These are phyloP conservation scores for Vigna unguiculata DNA, from an alignment of 306 rosid species.

Conservation along the genomic window DNA sequence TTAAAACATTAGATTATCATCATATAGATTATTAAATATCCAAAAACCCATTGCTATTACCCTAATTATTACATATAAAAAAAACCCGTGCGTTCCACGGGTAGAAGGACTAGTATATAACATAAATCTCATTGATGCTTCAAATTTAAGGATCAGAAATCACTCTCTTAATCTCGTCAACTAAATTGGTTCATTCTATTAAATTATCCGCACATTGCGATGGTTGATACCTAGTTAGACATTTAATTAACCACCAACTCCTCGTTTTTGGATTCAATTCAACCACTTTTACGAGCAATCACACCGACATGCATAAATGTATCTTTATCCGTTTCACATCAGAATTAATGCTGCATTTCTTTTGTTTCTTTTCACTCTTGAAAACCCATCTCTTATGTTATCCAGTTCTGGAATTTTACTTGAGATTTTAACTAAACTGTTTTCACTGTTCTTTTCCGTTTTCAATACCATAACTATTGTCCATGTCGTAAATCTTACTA, in stretches of 20 bases:
- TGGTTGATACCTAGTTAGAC: background rate
- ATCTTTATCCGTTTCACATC: background rate
- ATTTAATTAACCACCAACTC: background rate
- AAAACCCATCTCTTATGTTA: background rate
- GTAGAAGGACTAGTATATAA: too few relatives aligned
- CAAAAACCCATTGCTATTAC: too few relatives aligned
- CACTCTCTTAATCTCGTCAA: too few relatives aligned
- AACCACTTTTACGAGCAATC: constrained; percentile 17
- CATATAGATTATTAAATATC: too few relatives aligned
- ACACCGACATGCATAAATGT: constrained; percentile 19
- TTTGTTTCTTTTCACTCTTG: background rate
- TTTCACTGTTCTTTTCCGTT: background rate
- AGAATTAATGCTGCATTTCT: background rate
- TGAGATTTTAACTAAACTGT: background rate
- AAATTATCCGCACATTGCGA: background rate
- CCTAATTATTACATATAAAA: too few relatives aligned
- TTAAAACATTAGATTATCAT: too few relatives aligned
- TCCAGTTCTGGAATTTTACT: constrained; percentile 1
- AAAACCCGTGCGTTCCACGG: too few relatives aligned
- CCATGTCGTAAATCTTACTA: background rate
- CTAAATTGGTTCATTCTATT: too few relatives aligned
- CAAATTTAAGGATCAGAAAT: too few relatives aligned
- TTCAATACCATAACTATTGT: background rate
- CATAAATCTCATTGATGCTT: too few relatives aligned
- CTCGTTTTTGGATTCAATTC: constrained; percentile 22